Evolutionary conservation across 495 filamentous ascomycete genomes (phyloP), one percentile per base, ranked within the genome.

Genomic region (Penicillium maclennaniae): DNA sequence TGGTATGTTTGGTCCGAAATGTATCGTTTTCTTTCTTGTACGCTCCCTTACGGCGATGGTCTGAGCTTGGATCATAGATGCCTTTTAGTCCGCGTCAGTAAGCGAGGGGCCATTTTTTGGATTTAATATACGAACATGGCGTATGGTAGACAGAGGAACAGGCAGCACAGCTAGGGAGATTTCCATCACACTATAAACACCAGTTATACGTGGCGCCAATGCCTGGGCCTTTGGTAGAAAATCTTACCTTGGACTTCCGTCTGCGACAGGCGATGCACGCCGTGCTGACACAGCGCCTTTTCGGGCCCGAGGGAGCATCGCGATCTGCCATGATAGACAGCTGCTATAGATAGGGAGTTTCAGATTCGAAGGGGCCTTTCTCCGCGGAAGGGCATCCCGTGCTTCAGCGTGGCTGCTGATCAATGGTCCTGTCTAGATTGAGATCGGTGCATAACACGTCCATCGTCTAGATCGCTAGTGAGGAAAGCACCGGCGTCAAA

Each of bases 121-220:
- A 19, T 1, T 6, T 10, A 12, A 39, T 26, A 19, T 36, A 54
- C 63, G 50, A 66, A 73, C 79, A 81, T 53, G 78, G 74, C 39
- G 93, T 97, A 53, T 92, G 87, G 62, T 98, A 98, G 38, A 98
- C 95, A 43, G 90, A 95, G 21, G 89, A 83, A 70, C 93, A 98
- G 21, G 93, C 93, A 16, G 93, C 91, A 63, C 93, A 98, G 57
- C 88, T 90, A 4, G 93, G 93, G 3, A 87, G 79, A 36, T 92
- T 89, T 46, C 93, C 95, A 70, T 98, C 95, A 69, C 93, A 97
- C 83, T 88, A 43, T 36, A 45, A 38, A 20, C 20, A 51, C 7
- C 10, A 19, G 12, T 20, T 27, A 53, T 69, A 34, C 69, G 66
- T 37, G 43, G 19, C 26, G 38, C 28, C 17, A 10, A 16, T 36